Evolutionary conservation across 2,329 filamentous ascomycete genomes (phyloP).

Genomic region (Harringtonia lauricola): DNA sequence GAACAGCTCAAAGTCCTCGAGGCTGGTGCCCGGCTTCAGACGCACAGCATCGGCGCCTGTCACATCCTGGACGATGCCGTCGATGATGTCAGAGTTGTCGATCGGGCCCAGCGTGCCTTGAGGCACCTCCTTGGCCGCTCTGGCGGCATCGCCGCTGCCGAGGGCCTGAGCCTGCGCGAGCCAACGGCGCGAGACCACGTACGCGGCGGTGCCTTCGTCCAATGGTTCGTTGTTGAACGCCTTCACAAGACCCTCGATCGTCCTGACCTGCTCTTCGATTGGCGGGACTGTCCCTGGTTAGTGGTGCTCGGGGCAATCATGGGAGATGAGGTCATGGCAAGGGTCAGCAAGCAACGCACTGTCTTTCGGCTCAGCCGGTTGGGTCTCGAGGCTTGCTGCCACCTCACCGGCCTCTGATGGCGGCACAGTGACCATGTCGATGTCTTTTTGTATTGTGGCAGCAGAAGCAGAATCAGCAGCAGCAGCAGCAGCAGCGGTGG

Average conservation of each 20-base stretch:
- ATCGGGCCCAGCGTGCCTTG: slow-evolving; percentile 62
- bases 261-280: slow-evolving; percentile 51
- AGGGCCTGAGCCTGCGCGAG: slow-evolving; percentile 60
- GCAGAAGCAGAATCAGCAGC: no score
- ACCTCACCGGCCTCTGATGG: slow-evolving; percentile 4
- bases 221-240: slow-evolving; percentile 40
- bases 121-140: slow-evolving; percentile 45
- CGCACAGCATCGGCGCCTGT: slow-evolving; percentile 53
- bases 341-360: no score
- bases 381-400: neutral
- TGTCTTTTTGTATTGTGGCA: slow-evolving; percentile 33
- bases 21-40: slow-evolving; percentile 56
- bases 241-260: slow-evolving; percentile 52
- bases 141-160: slow-evolving; percentile 40
- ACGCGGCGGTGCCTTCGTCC: slow-evolving; percentile 65
- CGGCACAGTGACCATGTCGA: slow-evolving; percentile 30
- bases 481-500: slow-evolving; percentile 28
- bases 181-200: slow-evolving; percentile 71
- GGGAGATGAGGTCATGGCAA: no score
- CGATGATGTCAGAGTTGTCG: slow-evolving; percentile 76
- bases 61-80: slow-evolving; percentile 43
- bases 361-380: no score
- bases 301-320: no score
- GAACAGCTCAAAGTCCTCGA: slow-evolving; percentile 67
- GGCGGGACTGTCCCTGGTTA: slow-evolving; percentile 3